phyloP scores from a whole-genome alignment of 257 asterid genomes.

The Nicotiana paniculata region DNA sequence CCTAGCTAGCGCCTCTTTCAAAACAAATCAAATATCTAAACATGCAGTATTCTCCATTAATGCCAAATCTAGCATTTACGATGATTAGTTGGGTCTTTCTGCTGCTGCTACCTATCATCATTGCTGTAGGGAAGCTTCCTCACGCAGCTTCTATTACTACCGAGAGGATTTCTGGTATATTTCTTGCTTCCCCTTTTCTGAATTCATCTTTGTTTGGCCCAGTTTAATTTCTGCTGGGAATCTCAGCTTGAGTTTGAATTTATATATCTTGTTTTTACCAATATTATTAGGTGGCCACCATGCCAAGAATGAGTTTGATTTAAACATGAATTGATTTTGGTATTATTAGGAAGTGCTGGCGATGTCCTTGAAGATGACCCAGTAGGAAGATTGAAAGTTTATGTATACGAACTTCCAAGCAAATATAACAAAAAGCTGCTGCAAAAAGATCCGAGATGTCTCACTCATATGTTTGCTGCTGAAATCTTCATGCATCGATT shows the following conservation, averaged over 20 bases:
- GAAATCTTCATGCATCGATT: constrained; percentile 84
- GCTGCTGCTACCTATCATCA: background rate
- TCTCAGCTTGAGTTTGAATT: no score
- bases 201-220: background rate
- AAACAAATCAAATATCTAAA: background rate
- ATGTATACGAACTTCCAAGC: constrained; percentile 69
- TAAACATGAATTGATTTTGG: background rate
- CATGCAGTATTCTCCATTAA: background rate
- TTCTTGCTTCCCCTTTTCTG: background rate
- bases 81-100: background rate
- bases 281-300: no score
- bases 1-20: background rate
- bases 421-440: constrained; percentile 63
- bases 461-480: constrained; percentile 87
- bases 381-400: constrained; percentile 66
- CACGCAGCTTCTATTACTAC: background rate
- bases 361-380: constrained; percentile 88
- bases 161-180: background rate
- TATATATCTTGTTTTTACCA: no score
- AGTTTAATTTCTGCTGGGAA: background rate
- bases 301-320: no score
- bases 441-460: constrained; percentile 71
- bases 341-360: constrained; percentile 72
- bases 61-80: no score
- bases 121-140: background rate